These are phyloP conservation scores for Kernera saxatilis DNA, from an alignment of 345 rosid species.

Conservation along the genomic window DNA sequence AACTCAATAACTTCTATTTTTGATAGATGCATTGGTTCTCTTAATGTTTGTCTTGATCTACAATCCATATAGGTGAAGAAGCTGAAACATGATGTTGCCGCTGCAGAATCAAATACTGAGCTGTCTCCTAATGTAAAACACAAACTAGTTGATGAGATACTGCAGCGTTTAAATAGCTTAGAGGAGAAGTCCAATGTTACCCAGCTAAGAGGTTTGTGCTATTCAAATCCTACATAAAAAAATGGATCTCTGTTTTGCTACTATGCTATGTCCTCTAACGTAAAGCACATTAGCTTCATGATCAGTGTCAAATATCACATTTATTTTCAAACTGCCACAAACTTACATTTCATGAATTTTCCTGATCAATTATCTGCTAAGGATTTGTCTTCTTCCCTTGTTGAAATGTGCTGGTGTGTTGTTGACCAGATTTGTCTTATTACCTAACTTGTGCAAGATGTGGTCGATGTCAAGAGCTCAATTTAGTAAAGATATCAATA, in stretches of 20 bases:
- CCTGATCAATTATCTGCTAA: not conserved
- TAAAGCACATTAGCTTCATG: not conserved
- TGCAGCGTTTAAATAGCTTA: conserved; percentile 49
- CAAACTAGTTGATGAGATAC: conserved; percentile 63
- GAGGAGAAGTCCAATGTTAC: conserved; percentile 39
- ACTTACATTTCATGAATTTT: not conserved
- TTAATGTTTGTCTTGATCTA: not conserved
- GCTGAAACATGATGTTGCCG: conserved; percentile 40
- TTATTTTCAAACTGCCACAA: not conserved
- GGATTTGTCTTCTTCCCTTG: not conserved
- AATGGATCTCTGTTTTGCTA: not conserved
- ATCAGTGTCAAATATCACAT: not conserved
- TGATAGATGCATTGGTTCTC: not conserved
- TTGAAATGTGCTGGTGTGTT: not conserved
- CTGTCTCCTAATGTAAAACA: conserved; percentile 50
- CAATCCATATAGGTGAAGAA: conserved; percentile 45
- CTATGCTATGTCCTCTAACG: not conserved
- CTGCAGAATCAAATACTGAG: conserved; percentile 36
- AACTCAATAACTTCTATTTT: not conserved
- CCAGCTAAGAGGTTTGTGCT: conserved; percentile 57
- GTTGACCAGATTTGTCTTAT: not conserved
- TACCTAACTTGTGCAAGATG: not conserved
- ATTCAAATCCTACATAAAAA: not conserved
- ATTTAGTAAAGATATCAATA: not conserved
- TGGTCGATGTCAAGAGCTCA: not conserved